Conservation (phyloP, 2,329 filamentous ascomycete genomes). For the Microdochium bolleyi region DNA sequence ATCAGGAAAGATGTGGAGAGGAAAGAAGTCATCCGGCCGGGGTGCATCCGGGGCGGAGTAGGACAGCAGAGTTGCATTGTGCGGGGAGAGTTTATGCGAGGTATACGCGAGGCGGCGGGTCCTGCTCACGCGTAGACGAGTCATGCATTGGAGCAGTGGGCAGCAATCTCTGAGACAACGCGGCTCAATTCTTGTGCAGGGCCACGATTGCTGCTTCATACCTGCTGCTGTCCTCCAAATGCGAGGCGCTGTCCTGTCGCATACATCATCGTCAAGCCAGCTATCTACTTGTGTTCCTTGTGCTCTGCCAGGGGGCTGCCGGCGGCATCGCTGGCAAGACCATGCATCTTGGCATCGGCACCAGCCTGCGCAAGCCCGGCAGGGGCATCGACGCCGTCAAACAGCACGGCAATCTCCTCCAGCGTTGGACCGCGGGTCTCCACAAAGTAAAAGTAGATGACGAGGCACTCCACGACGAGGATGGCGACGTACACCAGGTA, state of each 20-base stretch:
- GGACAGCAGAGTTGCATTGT: no score
- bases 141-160: not conserved
- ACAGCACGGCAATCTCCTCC: constrained; percentile 51
- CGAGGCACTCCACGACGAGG: constrained; percentile 36
- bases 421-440: constrained; percentile 40
- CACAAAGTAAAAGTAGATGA: constrained; percentile 32
- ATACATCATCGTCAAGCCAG: no score
- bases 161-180: not conserved
- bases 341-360: not conserved
- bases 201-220: no score
- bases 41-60: not conserved
- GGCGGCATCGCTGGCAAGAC: no score
- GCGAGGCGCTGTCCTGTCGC: no score
- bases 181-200: no score
- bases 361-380: not conserved
- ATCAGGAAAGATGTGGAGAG: not conserved
- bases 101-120: not conserved
- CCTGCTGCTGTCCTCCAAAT: no score
- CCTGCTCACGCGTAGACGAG: not conserved
- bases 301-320: not conserved
- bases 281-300: not conserved
- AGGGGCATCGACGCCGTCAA: constrained; percentile 31
- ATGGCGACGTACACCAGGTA: constrained; percentile 49
- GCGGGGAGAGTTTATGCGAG: not conserved
- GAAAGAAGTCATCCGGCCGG: not conserved